Evolutionary conservation across 495 filamentous ascomycete genomes (phyloP).

Genomic region (Xylaria curta): DNA sequence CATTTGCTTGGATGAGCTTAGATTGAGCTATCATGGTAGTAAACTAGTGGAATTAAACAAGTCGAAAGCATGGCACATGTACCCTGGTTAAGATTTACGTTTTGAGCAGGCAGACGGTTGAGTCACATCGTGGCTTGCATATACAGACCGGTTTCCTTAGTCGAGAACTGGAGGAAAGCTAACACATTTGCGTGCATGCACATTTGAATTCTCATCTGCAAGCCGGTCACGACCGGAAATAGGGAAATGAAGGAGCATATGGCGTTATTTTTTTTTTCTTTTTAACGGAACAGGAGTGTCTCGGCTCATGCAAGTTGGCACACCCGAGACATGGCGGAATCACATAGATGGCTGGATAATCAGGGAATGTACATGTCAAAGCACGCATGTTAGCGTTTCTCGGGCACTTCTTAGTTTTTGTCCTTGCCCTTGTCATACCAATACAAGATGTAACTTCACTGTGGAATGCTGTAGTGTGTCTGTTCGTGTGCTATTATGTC

Average conservation of each 20-base stretch:
- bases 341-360: constrained; percentile 4
- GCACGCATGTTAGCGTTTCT: neutral
- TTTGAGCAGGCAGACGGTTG: neutral
- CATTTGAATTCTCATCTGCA: constrained; percentile 24
- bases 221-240: constrained; percentile 11
- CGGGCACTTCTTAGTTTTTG: neutral
- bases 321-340: neutral
- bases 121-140: neutral
- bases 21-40: constrained; percentile 28
- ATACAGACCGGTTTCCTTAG: neutral
- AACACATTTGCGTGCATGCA: constrained; percentile 1
- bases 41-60: neutral
- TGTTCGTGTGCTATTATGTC: neutral
- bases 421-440: neutral
- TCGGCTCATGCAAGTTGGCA: constrained; percentile 23
- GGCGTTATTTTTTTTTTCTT: constrained; percentile 10
- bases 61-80: neutral
- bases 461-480: neutral
- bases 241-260: constrained; percentile 20
- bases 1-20: constrained; percentile 57
- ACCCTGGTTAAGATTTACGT: neutral
- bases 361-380: neutral
- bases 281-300: constrained; percentile 16
- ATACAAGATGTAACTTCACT: neutral
- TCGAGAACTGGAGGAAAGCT: neutral